Evolutionary conservation across 805 yeast genomes (phyloP).

Genomic region (Tetrapisispora namnaoensis): DNA sequence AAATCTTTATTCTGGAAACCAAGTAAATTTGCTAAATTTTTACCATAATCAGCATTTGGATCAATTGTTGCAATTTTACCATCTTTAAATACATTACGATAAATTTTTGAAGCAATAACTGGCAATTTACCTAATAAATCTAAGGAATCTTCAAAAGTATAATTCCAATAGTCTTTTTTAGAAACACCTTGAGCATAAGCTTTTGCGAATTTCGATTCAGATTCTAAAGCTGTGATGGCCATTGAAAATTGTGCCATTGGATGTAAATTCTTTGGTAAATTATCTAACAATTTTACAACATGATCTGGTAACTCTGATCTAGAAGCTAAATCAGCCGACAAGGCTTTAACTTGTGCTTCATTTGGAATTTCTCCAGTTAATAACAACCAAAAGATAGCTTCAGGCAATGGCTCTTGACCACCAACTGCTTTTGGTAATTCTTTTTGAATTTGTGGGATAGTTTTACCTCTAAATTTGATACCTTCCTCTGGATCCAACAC

Average conservation of each 20-base stretch:
- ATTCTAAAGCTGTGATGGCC: slow-evolving; percentile 72
- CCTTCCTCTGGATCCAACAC: slow-evolving; percentile 80
- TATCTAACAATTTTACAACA: slow-evolving; percentile 61
- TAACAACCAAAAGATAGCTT: slow-evolving; percentile 72
- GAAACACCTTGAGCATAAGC: slow-evolving; percentile 77
- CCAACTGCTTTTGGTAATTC: slow-evolving; percentile 61
- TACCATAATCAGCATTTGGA: slow-evolving; percentile 53
- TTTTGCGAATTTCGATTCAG: slow-evolving; percentile 75
- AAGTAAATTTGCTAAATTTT: slow-evolving; percentile 49
- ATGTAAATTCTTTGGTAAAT: slow-evolving; percentile 65
- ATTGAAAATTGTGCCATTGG: slow-evolving; percentile 88
- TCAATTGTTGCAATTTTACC: slow-evolving; percentile 52
- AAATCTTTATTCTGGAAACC: slow-evolving; percentile 58
- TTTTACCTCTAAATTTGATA: slow-evolving; percentile 75
- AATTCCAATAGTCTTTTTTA: slow-evolving; percentile 78
- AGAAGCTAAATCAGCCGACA: slow-evolving; percentile 69
- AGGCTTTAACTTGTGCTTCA: slow-evolving; percentile 55
- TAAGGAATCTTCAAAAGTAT: slow-evolving; percentile 71
- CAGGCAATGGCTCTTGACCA: slow-evolving; percentile 60
- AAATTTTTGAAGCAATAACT: slow-evolving; percentile 69
- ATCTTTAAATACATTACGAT: slow-evolving; percentile 76
- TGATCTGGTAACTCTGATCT: slow-evolving; percentile 71
- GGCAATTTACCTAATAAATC: slow-evolving; percentile 78
- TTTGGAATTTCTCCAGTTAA: slow-evolving; percentile 80
- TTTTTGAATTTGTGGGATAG: slow-evolving; percentile 69